Evolutionary conservation across 2,329 filamentous ascomycete genomes (phyloP).

Genomic region (Microcyclospora pomicola): DNA sequence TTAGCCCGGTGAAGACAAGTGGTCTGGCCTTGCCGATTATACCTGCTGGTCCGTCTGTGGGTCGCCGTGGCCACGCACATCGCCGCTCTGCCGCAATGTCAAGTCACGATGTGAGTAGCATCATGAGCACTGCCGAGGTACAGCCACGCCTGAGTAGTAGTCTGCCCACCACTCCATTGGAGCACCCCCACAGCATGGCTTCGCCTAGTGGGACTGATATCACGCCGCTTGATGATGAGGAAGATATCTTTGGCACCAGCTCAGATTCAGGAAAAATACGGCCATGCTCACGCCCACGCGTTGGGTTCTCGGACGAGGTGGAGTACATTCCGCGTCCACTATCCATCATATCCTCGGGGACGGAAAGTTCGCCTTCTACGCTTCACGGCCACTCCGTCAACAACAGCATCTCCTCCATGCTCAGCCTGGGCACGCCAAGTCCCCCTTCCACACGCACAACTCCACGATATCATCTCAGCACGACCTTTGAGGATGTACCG

Average conservation of each 20-base stretch:
- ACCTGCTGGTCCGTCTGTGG: slow-evolving; percentile 34
- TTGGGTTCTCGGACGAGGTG: slow-evolving; percentile 72
- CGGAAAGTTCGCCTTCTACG: slow-evolving; percentile 59
- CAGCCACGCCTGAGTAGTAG: slow-evolving; percentile 18
- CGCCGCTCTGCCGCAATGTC: slow-evolving; percentile 71
- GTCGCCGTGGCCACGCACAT: slow-evolving; percentile 60
- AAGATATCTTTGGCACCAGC: neutral
- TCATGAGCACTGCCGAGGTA: slow-evolving; percentile 39
- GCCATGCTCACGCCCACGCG: slow-evolving; percentile 45
- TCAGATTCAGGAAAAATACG: slow-evolving; percentile 10
- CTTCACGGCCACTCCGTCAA: slow-evolving; percentile 60
- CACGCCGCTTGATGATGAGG: neutral
- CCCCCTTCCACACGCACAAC: slow-evolving; percentile 29
- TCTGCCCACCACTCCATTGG: slow-evolving; percentile 22
- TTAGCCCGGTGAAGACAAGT: slow-evolving; percentile 55
- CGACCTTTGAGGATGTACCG: slow-evolving; percentile 27
- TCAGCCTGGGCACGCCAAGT: slow-evolving; percentile 44
- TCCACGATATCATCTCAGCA: slow-evolving; percentile 24
- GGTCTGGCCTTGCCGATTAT: slow-evolving; percentile 39
- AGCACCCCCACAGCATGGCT: slow-evolving; percentile 6
- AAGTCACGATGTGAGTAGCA: slow-evolving; percentile 61
- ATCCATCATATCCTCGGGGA: slow-evolving; percentile 73
- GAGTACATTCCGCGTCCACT: slow-evolving; percentile 69
- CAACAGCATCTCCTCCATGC: slow-evolving; percentile 65
- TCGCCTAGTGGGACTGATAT: neutral